Evolutionary conservation across 2,329 filamentous ascomycete genomes (phyloP), one percentile per base, ranked within the genome.

Genomic region (Epichloe aotearoae): DNA sequence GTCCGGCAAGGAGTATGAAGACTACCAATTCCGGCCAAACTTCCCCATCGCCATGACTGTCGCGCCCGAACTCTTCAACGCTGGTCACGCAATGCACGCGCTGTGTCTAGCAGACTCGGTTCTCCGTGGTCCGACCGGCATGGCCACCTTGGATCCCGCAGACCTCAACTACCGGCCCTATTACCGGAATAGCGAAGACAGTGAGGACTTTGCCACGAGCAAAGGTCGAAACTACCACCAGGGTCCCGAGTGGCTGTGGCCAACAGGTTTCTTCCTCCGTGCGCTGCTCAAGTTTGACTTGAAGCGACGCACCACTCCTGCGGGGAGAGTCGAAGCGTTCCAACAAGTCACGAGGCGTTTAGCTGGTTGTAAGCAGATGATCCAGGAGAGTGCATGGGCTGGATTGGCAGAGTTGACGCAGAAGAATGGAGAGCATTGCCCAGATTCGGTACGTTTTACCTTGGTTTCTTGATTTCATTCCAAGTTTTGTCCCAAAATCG

Each of bases 221-320:
- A 97, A 97, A 69, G 93, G 93, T 47, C 79, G 93, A 51, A 98
- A 97, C 69, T 98, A 98, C 69, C 93, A 98, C 67, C 91, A 97
- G 66, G 93, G 93, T 4, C 94, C 93, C 0, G 93, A 98, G 66
- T 98, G 93, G 93, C 72, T 96, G 23, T 98, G 93, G 93, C 94
- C 91, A 0, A 91, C 88, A 1, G 93, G 93, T 4, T 98, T 89
- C 73, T 98, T 95, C 75, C 74, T 96, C 20, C 83, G 94, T 46
- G 93, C 93, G 1, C 72, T 98, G 56, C 76, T 98, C 55, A 86
- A 89, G 66, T 97, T 97, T 61, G 89, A 96, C 64, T 71, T 97
- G 47, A 76, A 78, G 71, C 76, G 89, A 33, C 77, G 88, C 46
- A 59, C 58, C 37, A 68, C 67, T 2, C 58, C 64, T 0, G 75